Conservation (phyloP, 2,329 filamentous ascomycete genomes). For the Stachybotrys echinatus region DNA sequence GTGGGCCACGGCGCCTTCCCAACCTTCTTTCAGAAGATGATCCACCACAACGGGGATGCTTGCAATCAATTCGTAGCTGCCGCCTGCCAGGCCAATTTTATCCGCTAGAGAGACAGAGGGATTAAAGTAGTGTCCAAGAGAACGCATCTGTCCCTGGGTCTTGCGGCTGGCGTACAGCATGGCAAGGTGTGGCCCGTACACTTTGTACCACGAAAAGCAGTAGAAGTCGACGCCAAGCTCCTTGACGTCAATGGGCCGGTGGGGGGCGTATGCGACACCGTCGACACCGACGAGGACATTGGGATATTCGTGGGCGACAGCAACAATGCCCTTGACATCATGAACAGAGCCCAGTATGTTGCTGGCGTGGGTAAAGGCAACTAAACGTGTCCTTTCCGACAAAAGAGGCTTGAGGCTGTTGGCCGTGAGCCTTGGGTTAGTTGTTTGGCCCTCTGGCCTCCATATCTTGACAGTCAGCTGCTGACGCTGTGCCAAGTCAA, state of each 20-base stretch:
- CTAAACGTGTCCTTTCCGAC: constrained; percentile 59
- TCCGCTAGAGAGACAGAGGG: constrained; percentile 51
- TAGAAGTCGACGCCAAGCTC: constrained; percentile 70
- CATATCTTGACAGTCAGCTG: constrained; percentile 67
- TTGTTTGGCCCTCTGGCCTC: constrained; percentile 24
- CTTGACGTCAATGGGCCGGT: constrained; percentile 63
- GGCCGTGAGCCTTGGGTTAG: constrained; percentile 53
- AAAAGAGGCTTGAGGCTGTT: constrained; percentile 55
- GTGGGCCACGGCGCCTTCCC: constrained; percentile 49
- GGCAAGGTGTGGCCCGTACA: constrained; percentile 71
- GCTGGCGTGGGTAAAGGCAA: constrained; percentile 68
- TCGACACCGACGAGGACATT: constrained; percentile 64
- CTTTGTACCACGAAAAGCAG: constrained; percentile 68
- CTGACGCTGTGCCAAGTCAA: constrained; percentile 58
- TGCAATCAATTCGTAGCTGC: constrained; percentile 64
- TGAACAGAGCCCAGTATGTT: constrained; percentile 71
- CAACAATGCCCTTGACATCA: constrained; percentile 51
- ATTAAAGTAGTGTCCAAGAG: constrained; percentile 65
- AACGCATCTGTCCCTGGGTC: constrained; percentile 50
- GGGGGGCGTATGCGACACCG: constrained; percentile 71
- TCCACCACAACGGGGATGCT: constrained; percentile 54
- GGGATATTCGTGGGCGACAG: constrained; percentile 39
- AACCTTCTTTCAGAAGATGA: constrained; percentile 44
- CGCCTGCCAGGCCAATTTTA: constrained; percentile 63
- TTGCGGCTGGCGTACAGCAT: constrained; percentile 60